A percentile compares a stretch with the other conserved stretches of the same genome.
Evolutionary conservation across 2,329 filamentous ascomycete genomes (phyloP).

Genomic region (Botrytis aclada): DNA sequence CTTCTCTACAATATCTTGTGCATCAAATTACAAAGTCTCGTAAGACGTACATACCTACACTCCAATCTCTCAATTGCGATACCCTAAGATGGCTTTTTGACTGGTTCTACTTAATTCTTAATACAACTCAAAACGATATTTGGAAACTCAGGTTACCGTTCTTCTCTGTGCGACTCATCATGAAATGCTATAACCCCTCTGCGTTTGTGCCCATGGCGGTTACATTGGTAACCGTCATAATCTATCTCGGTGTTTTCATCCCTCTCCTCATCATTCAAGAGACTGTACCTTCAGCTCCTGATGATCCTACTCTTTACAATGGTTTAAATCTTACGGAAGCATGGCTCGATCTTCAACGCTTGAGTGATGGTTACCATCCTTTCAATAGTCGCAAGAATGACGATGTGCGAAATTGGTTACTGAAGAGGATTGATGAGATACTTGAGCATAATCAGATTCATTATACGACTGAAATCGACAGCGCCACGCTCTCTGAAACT

Average conservation of each 20-base stretch:
- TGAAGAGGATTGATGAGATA: slow-evolving; percentile 68
- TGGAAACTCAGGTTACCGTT: background rate
- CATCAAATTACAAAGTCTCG: background rate
- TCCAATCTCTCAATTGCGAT: background rate
- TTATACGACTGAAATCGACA: slow-evolving; percentile 43
- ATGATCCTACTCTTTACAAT: slow-evolving; percentile 48
- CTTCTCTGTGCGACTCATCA: slow-evolving; percentile 19
- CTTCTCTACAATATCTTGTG: background rate
- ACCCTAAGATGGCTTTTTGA: slow-evolving; percentile 10
- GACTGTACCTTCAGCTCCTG: slow-evolving; percentile 66
- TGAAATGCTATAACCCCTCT: slow-evolving; percentile 52
- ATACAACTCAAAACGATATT: background rate
- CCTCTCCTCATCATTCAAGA: slow-evolving; percentile 72
- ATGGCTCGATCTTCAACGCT: slow-evolving; percentile 75
- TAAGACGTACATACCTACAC: background rate
- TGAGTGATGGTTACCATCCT: slow-evolving; percentile 77
- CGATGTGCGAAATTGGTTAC: slow-evolving; percentile 70
- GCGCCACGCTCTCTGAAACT: background rate
- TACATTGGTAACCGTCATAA: slow-evolving; percentile 69
- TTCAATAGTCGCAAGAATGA: slow-evolving; percentile 88
- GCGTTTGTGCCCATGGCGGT: slow-evolving; percentile 80
- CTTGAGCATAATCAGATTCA: slow-evolving; percentile 57
- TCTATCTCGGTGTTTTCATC: slow-evolving; percentile 76
- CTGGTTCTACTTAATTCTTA: background rate
- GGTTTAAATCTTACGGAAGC: slow-evolving; percentile 82